Conservation (phyloP, 202 grass and related monocot genomes). For the Zoysia matrella region DNA sequence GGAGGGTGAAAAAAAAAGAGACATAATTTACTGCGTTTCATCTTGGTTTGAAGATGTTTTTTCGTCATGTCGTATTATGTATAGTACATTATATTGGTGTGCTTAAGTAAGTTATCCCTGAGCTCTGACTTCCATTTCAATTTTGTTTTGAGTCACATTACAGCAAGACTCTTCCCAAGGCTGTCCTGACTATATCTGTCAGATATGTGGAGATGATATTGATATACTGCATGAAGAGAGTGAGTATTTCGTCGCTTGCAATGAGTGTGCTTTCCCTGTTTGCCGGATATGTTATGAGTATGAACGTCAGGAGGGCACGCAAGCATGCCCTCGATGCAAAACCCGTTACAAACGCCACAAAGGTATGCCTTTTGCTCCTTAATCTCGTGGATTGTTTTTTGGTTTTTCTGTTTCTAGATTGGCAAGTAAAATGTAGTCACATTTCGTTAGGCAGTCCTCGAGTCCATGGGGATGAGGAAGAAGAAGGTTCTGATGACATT, state of each 20-base stretch:
- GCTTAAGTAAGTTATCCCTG: not conserved
- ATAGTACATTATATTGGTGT: not conserved
- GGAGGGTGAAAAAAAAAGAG: not conserved
- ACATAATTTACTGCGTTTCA: not conserved
- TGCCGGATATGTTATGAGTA: constrained; percentile 70
- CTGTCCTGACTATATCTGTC: constrained; percentile 40
- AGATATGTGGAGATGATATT: constrained; percentile 43
- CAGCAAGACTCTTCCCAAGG: constrained; percentile 45
- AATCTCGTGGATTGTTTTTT: not conserved
- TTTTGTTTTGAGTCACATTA: not conserved
- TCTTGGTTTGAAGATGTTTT: not conserved
- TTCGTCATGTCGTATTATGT: no score
- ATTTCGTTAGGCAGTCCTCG: constrained; percentile 40
- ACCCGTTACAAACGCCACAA: constrained; percentile 73
- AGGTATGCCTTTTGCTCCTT: constrained; percentile 42
- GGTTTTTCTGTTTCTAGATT: not conserved
- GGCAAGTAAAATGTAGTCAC: not conserved
- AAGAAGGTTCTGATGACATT: constrained; percentile 45
- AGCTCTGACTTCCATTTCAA: not conserved
- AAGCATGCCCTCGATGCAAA: constrained; percentile 69
- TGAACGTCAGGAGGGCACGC: constrained; percentile 65
- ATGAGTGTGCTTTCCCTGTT: constrained; percentile 44
- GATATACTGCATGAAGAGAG: constrained; percentile 43
- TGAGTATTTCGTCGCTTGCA: constrained; percentile 31
- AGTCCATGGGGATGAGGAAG: constrained; percentile 46